Percentiles rank a stretch among this genome's conserved stretches.
Conservation (phyloP, 2,329 filamentous ascomycete species). For the Neocatenulostroma microsporum region DNA sequence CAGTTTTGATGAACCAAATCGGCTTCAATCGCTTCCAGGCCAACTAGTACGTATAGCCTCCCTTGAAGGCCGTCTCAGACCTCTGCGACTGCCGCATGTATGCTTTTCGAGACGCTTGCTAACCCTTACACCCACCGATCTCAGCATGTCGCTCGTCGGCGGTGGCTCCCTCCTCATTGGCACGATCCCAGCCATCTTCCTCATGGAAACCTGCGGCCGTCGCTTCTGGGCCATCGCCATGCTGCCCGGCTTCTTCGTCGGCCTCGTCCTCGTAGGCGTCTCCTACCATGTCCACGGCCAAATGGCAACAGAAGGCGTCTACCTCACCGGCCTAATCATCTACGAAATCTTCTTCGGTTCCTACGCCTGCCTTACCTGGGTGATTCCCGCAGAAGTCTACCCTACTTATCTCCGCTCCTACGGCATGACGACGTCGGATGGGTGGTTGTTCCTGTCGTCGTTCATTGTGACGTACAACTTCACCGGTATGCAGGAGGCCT, state of each 20-base stretch:
- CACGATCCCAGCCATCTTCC: conserved; percentile 36
- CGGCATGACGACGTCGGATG: conserved; percentile 64
- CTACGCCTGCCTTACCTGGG: conserved; percentile 19
- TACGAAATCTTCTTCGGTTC: conserved; percentile 62
- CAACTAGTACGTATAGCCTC: background rate
- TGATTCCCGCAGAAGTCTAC: conserved; percentile 57
- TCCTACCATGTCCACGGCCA: conserved; percentile 50
- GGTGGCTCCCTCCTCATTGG: conserved; percentile 58
- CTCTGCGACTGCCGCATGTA: no score
- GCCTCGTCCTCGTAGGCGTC: conserved; percentile 57
- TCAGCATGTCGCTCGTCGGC: conserved; percentile 69
- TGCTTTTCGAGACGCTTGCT: no score
- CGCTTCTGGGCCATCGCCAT: conserved; percentile 68
- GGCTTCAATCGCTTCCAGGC: conserved; percentile 51
- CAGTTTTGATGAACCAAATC: conserved; percentile 57
- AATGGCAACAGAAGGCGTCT: conserved; percentile 43
- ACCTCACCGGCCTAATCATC: conserved; percentile 58
- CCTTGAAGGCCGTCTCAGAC: background rate
- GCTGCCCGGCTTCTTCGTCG: conserved; percentile 64
- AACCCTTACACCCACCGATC: no score
- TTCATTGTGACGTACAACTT: conserved; percentile 74
- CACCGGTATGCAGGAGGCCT: conserved; percentile 59
- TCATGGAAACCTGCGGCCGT: conserved; percentile 66
- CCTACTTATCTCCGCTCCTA: conserved; percentile 65
- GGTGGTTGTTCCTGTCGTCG: conserved; percentile 60